These are phyloP conservation scores for Vigna unguiculata DNA, from an alignment of 306 rosid species.

Conservation along the genomic window DNA sequence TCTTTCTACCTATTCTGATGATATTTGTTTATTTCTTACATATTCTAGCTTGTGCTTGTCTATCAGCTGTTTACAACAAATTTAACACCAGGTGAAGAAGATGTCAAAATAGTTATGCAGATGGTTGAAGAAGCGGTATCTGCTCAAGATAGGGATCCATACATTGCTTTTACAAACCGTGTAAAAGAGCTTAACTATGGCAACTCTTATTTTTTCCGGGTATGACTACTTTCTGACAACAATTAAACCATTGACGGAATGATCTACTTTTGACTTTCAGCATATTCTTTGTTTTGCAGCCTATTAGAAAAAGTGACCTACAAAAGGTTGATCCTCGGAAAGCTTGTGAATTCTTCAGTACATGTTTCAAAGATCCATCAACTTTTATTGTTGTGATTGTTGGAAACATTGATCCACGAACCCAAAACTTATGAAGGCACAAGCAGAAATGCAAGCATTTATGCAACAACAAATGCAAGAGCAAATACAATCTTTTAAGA, in stretches of 20 bases:
- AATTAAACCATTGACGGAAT: conserved; percentile 34
- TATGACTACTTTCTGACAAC: conserved; percentile 48
- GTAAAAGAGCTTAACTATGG: conserved; percentile 99
- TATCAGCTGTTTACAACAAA: conserved; percentile 88
- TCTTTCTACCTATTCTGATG: conserved; percentile 27
- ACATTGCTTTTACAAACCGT: conserved; percentile 88
- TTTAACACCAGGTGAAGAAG: conserved; percentile 83
- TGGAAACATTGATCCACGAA: conserved; percentile 91
- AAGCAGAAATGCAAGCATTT: too few relatives aligned
- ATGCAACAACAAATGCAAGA: too few relatives aligned
- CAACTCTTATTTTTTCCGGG: conserved; percentile 94
- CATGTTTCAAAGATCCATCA: conserved; percentile 93
- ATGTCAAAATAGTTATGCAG: conserved; percentile 95
- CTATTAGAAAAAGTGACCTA: conserved; percentile 78
- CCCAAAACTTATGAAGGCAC: too few relatives aligned
- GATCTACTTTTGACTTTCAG: conserved; percentile 46
- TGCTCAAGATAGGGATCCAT: conserved; percentile 97
- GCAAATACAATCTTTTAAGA: too few relatives aligned
- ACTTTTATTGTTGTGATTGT: conserved; percentile 85
- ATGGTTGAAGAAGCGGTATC: conserved; percentile 97
- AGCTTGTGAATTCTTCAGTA: conserved; percentile 96
- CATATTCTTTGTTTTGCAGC: conserved; percentile 62
- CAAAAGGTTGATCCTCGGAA: conserved; percentile 81
- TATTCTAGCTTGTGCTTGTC: conserved; percentile 83
- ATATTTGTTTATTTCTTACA: conserved; percentile 24